Evolutionary conservation across 208 protist genomes (phyloP).

Genomic region (Leishmania aethiopica): DNA sequence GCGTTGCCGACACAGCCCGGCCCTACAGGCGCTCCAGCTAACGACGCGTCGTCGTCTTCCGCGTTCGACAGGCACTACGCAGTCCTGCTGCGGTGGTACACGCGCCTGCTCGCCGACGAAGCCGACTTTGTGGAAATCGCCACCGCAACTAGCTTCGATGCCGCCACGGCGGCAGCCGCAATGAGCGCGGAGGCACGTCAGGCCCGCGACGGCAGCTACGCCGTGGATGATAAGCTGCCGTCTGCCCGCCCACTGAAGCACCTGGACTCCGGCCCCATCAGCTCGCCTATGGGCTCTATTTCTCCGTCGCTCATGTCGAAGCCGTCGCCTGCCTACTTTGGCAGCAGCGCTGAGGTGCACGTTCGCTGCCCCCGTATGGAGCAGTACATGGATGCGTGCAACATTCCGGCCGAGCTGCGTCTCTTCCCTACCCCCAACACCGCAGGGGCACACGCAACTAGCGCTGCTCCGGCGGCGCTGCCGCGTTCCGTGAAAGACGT

Average conservation of each 20-base stretch:
- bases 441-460: not conserved
- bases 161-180: not conserved
- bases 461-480: not conserved
- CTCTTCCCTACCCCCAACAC: not conserved
- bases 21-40: not conserved
- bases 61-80: constrained; percentile 21
- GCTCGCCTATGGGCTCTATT: not conserved
- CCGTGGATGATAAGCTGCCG: not conserved
- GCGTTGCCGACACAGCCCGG: not conserved
- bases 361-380: constrained; percentile 37
- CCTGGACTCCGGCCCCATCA: not conserved
- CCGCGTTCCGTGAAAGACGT: constrained; percentile 9
- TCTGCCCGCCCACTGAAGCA: not conserved
- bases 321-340: not conserved
- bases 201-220: not conserved
- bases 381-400: constrained; percentile 24
- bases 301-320: not conserved
- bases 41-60: not conserved
- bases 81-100: constrained; percentile 56
- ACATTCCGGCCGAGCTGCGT: constrained; percentile 12
- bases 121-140: constrained; percentile 32
- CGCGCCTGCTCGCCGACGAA: constrained; percentile 45
- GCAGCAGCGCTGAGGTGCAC: constrained; percentile 22
- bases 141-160: constrained; percentile 1
- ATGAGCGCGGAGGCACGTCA: not conserved